Percentiles rank a stretch among this genome's conserved stretches.
Evolutionary conservation across 2,329 filamentous ascomycete species (phyloP).

Genomic region (Xylaria sp.): DNA sequence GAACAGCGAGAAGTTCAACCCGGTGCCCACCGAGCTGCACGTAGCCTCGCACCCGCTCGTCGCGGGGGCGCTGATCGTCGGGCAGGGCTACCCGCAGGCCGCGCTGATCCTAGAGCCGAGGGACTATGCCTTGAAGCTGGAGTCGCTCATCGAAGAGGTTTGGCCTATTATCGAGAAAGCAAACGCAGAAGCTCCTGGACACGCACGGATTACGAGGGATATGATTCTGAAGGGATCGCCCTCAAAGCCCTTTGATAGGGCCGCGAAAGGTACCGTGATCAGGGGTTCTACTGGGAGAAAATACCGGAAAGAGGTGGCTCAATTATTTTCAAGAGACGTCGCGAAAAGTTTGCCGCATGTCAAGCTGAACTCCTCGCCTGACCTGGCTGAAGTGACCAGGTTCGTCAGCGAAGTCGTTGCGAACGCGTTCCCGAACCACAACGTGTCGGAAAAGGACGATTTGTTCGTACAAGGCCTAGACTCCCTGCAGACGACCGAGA

Average conservation of each 20-base stretch:
- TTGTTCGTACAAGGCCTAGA: slow-evolving; percentile 23
- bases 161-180: slow-evolving; percentile 13
- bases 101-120: slow-evolving; percentile 12
- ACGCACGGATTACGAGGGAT: slow-evolving; percentile 5
- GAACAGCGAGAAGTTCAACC: slow-evolving; percentile 17
- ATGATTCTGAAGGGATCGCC: slow-evolving; percentile 1
- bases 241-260: slow-evolving; percentile 8
- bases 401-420: slow-evolving; percentile 11
- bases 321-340: slow-evolving; percentile 1
- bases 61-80: slow-evolving; percentile 8
- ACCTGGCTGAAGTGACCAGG: neutral
- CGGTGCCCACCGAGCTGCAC: slow-evolving; percentile 5
- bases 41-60: slow-evolving; percentile 7
- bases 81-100: slow-evolving; percentile 13
- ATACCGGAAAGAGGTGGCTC: slow-evolving; percentile 5
- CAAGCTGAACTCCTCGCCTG: neutral
- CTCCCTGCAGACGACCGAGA: slow-evolving; percentile 21
- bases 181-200: slow-evolving; percentile 7
- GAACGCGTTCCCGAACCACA: slow-evolving; percentile 6
- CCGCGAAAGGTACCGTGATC: slow-evolving; percentile 13
- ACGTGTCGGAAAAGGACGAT: slow-evolving; percentile 9
- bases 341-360: neutral
- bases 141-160: slow-evolving; percentile 2
- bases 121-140: neutral
- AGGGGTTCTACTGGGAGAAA: slow-evolving; percentile 3